Evolutionary conservation across 192 early-diverging fungal genomes (phyloP).

Genomic region (Podochytrium sp.): DNA sequence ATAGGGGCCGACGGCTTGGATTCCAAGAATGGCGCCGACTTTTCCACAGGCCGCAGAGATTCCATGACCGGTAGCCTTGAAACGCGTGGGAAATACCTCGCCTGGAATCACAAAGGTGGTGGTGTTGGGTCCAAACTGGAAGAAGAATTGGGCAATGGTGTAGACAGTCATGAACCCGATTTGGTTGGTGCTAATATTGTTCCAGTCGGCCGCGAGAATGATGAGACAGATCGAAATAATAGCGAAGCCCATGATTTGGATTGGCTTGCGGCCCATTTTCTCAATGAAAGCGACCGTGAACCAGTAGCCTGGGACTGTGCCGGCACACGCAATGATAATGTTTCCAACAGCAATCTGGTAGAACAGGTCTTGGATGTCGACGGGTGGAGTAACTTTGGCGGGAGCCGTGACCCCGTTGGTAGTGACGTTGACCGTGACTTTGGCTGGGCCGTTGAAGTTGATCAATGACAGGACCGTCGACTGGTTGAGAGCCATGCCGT

Average conservation of each 20-base stretch:
- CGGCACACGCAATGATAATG: constrained; percentile 79
- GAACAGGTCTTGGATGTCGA: constrained; percentile 48
- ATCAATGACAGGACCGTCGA: constrained; percentile 29
- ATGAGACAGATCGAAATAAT: constrained; percentile 77
- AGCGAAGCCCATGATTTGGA: constrained; percentile 89
- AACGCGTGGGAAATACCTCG: constrained; percentile 73
- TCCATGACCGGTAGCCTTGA: constrained; percentile 79
- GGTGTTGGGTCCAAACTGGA: constrained; percentile 95
- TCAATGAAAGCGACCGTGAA: constrained; percentile 92
- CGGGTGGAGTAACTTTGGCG: constrained; percentile 46
- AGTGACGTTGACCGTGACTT: constrained; percentile 7
- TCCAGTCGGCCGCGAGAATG: constrained; percentile 44
- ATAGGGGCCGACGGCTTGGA: constrained; percentile 50
- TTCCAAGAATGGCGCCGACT: constrained; percentile 70
- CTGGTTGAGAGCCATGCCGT: constrained; percentile 45
- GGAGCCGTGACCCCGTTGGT: constrained; percentile 29
- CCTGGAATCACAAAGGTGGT: constrained; percentile 85
- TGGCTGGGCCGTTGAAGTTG: constrained; percentile 41
- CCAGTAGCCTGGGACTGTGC: constrained; percentile 92
- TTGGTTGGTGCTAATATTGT: constrained; percentile 23
- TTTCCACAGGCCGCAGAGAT: constrained; percentile 80
- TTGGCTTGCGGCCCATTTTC: constrained; percentile 83
- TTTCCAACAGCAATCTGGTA: constrained; percentile 74
- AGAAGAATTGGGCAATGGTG: constrained; percentile 63
- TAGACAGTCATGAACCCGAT: constrained; percentile 50